Percentiles rank a stretch among this genome's conserved stretches.
Evolutionary conservation across 306 rosid genomes (phyloP).

Genomic region (Adenanthera pavonina): DNA sequence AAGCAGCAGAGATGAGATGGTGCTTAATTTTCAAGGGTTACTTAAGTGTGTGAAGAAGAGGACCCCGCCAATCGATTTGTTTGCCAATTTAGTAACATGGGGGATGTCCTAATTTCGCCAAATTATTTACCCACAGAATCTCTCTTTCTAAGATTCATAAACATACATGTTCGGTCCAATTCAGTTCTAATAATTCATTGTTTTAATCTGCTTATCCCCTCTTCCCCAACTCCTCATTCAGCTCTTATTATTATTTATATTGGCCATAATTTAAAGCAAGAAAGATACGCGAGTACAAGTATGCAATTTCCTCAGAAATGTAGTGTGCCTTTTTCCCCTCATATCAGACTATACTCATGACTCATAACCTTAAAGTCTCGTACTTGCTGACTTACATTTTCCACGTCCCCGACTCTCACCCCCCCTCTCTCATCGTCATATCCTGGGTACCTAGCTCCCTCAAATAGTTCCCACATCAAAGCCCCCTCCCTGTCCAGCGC

Average conservation of each 20-base stretch:
- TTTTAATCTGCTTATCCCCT: not conserved
- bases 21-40: constrained; percentile 5
- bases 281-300: not conserved
- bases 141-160: constrained; percentile 36
- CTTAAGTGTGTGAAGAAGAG: not conserved
- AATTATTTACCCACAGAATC: constrained; percentile 38
- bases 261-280: not conserved
- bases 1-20: constrained; percentile 10
- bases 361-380: constrained; percentile 58
- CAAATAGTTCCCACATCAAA: constrained; percentile 64
- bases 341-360: not conserved
- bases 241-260: not conserved
- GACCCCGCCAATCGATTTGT: constrained; percentile 58
- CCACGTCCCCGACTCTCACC: not conserved
- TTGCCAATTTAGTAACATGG: constrained; percentile 62
- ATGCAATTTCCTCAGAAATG: constrained; percentile 48
- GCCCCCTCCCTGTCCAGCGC: constrained; percentile 20
- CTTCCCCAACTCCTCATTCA: constrained; percentile 7
- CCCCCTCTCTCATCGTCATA: constrained; percentile 53
- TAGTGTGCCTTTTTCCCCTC: constrained; percentile 14
- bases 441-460: constrained; percentile 45
- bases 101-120: constrained; percentile 48
- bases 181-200: constrained; percentile 37
- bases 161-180: constrained; percentile 48
- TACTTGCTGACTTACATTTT: constrained; percentile 35